These are phyloP conservation scores for Anthoceros angustus DNA, from an alignment of 225 moss, liverwort and hornwort species.

Conservation along the genomic window DNA sequence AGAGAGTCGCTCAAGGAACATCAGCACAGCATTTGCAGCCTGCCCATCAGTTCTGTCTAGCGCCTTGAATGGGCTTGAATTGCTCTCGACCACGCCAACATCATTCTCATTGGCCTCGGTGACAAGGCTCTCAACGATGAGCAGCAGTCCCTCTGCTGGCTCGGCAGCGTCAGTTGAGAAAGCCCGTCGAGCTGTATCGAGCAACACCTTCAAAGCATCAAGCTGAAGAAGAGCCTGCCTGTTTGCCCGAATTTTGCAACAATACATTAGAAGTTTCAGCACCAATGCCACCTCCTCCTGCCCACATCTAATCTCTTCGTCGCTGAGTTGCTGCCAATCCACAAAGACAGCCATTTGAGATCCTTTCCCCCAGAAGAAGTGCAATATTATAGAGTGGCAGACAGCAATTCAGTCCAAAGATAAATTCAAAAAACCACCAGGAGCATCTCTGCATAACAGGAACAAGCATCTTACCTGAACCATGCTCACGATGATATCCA, in stretches of 20 bases:
- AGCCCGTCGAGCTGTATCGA: constrained; percentile 80
- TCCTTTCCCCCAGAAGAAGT: background rate
- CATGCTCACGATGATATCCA: constrained; percentile 84
- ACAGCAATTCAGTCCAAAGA: background rate
- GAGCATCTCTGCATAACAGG: too few relatives aligned
- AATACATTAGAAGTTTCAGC: constrained; percentile 97
- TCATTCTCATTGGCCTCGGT: constrained; percentile 99
- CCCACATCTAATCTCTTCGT: constrained; percentile 73
- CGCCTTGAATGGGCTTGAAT: constrained; percentile 13
- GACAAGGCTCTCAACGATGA: constrained; percentile 95
- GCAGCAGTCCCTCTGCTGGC: constrained; percentile 96
- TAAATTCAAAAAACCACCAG: background rate
- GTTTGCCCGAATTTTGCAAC: constrained; percentile 95
- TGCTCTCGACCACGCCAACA: constrained; percentile 38
- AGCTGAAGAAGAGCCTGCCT: constrained; percentile 70
- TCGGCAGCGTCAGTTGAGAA: constrained; percentile 96
- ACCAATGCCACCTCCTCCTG: constrained; percentile 92
- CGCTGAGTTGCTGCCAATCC: constrained; percentile 69
- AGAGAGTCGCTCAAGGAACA: constrained; percentile 95
- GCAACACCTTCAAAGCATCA: constrained; percentile 67
- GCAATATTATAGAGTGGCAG: background rate
- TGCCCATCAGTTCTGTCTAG: constrained; percentile 72
- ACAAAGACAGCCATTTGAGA: constrained; percentile 3
- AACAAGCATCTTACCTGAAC: constrained; percentile 51
- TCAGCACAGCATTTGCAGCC: constrained; percentile 91